Evolutionary conservation across 345 rosid genomes (phyloP).

Genomic region (Gossypioides kirkii): DNA sequence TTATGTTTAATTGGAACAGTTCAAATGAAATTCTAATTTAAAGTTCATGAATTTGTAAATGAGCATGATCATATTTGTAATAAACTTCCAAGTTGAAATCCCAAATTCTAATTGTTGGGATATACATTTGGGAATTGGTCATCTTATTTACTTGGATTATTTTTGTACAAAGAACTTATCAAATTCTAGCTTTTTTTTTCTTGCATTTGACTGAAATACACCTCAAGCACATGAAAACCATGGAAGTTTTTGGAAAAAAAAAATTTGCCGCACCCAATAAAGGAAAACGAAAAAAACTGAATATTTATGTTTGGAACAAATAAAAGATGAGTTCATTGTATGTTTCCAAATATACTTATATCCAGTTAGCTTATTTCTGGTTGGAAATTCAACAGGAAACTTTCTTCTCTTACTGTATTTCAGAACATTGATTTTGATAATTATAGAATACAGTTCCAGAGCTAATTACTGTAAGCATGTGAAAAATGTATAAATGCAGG

Average conservation of each 20-base stretch:
- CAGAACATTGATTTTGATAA: neutral
- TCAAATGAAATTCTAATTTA: neutral
- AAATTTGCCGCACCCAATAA: neutral
- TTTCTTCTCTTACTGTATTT: neutral
- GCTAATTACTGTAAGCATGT: neutral
- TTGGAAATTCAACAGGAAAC: neutral
- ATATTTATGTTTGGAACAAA: neutral
- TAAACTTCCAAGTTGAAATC: neutral
- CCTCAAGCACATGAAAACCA: neutral
- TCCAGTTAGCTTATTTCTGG: neutral
- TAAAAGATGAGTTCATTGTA: neutral
- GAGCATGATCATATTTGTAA: neutral
- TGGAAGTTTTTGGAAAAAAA: neutral
- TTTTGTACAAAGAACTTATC: neutral
- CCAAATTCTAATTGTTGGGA: neutral
- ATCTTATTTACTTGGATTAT: neutral
- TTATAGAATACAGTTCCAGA: neutral
- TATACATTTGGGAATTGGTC: neutral
- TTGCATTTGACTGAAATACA: neutral
- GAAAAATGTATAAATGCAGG: slow-evolving; percentile 6
- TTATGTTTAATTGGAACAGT: neutral
- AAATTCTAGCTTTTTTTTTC: neutral
- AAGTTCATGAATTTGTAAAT: neutral
- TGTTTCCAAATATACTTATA: neutral
- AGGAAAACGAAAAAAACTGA: neutral